phyloP scores from a whole-genome alignment of 768 basidiomycete species.

The Naganishia antarctica region DNA sequence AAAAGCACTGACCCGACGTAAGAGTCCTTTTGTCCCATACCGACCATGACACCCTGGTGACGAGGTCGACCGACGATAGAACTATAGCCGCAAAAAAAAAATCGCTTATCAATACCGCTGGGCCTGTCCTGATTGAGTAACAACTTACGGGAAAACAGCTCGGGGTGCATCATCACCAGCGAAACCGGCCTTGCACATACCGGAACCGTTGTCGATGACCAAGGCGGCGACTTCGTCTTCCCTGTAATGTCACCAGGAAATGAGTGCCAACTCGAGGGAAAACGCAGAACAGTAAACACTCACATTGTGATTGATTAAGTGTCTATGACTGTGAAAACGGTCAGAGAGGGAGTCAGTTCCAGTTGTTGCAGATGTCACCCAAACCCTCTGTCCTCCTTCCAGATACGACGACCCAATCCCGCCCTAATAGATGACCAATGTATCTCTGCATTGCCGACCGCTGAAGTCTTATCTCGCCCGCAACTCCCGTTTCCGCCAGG shows the following conservation, averaged over 20 bases:
- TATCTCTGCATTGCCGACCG: too few relatives aligned
- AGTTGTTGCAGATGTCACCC: neutral
- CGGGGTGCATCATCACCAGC: conserved; percentile 82
- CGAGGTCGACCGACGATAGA: conserved; percentile 93
- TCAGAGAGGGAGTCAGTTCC: neutral
- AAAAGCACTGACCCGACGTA: conserved; percentile 69
- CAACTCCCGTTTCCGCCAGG: too few relatives aligned
- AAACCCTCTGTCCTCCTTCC: too few relatives aligned
- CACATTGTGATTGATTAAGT: conserved; percentile 24
- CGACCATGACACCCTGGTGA: conserved; percentile 93
- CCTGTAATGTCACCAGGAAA: neutral
- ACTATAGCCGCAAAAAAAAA: conserved; percentile 30
- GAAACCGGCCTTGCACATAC: conserved; percentile 98
- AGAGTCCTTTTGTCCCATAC: conserved; percentile 94
- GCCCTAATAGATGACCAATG: too few relatives aligned
- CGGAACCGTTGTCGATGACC: conserved; percentile 59
- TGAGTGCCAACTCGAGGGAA: neutral
- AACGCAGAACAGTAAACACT: neutral
- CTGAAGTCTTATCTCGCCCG: too few relatives aligned
- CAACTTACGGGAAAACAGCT: conserved; percentile 87
- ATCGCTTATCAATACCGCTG: too few relatives aligned
- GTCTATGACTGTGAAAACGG: conserved; percentile 9
- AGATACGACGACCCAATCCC: too few relatives aligned
- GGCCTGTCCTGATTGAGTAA: too few relatives aligned
- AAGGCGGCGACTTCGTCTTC: conserved; percentile 39